Conservation (phyloP, 179 eudicot genomes). For the Vitellaria paradoxa region DNA sequence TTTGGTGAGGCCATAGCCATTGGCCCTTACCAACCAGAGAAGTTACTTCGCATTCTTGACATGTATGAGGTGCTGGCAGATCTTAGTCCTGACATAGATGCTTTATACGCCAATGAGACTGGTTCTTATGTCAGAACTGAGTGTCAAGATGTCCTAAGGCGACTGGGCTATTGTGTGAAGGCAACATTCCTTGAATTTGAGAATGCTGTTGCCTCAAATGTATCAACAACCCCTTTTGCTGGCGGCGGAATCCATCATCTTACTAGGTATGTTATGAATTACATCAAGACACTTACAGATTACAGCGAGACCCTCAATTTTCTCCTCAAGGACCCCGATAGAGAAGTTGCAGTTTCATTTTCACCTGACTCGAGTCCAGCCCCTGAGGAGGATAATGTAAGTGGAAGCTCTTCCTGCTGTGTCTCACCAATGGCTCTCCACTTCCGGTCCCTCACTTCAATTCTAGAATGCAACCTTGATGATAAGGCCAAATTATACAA, state of each 20-base stretch:
- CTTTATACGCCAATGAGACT: slow-evolving; percentile 29
- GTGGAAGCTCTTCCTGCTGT: slow-evolving; percentile 7
- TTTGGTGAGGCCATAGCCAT: slow-evolving; percentile 51
- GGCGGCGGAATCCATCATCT: slow-evolving; percentile 56
- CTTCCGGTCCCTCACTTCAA: slow-evolving; percentile 37
- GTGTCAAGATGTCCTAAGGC: slow-evolving; percentile 31
- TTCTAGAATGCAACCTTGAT: slow-evolving; percentile 40
- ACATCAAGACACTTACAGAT: slow-evolving; percentile 42
- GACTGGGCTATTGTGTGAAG: slow-evolving; percentile 44
- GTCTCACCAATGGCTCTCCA: slow-evolving; percentile 32
- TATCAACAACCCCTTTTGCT: slow-evolving; percentile 37
- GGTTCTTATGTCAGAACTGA: slow-evolving; percentile 36
- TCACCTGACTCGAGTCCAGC: slow-evolving; percentile 34
- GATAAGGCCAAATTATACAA: slow-evolving; percentile 47
- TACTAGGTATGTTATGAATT: slow-evolving; percentile 53
- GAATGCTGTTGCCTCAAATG: slow-evolving; percentile 40
- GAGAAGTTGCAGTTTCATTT: slow-evolving; percentile 18
- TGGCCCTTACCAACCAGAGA: slow-evolving; percentile 51
- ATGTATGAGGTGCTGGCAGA: slow-evolving; percentile 48
- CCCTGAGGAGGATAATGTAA: slow-evolving; percentile 23
- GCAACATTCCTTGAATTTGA: slow-evolving; percentile 51
- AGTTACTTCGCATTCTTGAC: slow-evolving; percentile 42
- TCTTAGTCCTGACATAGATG: slow-evolving; percentile 40
- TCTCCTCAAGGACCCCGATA: slow-evolving; percentile 35
- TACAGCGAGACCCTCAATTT: slow-evolving; percentile 37